phyloP scores from a whole-genome alignment of 2,329 filamentous ascomycete genomes.

The Aspergillus pseudonomiae region DNA sequence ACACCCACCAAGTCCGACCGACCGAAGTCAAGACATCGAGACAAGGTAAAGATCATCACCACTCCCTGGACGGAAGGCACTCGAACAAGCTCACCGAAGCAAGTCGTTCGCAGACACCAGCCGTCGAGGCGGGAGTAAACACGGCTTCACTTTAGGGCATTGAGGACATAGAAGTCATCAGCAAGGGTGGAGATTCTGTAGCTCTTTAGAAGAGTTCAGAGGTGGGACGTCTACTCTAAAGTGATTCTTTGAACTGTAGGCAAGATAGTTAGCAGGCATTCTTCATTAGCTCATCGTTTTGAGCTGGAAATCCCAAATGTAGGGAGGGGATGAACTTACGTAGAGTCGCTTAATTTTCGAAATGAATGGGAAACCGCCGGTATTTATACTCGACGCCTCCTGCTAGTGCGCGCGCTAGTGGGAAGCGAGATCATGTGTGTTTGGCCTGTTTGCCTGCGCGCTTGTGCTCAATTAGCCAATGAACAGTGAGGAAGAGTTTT shows the following conservation, averaged over 20 bases:
- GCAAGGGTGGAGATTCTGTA: conserved; percentile 91
- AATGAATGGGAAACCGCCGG: conserved; percentile 13
- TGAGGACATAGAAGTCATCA: conserved; percentile 87
- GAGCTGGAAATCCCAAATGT: conserved; percentile 18
- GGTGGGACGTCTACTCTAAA: conserved; percentile 94
- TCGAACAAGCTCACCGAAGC: conserved; percentile 37
- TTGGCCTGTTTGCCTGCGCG: conserved; percentile 19
- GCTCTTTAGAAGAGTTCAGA: conserved; percentile 92
- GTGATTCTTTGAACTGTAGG: conserved; percentile 73
- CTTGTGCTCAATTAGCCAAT: neutral
- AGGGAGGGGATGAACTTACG: conserved; percentile 37
- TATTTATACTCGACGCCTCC: neutral
- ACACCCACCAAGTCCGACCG: conserved; percentile 76
- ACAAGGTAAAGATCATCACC: conserved; percentile 93
- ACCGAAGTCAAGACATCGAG: conserved; percentile 73
- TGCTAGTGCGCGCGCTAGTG: neutral
- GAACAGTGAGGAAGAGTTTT: neutral
- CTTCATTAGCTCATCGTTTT: neutral
- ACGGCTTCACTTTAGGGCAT: conserved; percentile 82
- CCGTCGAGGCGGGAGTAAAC: conserved; percentile 53
- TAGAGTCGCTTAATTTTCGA: conserved; percentile 49
- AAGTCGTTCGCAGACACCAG: conserved; percentile 28
- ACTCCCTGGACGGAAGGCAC: conserved; percentile 71
- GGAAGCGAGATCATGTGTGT: conserved; percentile 31
- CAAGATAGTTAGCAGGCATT: conserved; percentile 24